Evolutionary conservation across 805 yeast genomes (phyloP).

Genomic region (Schwanniomyces vanrijiae): DNA sequence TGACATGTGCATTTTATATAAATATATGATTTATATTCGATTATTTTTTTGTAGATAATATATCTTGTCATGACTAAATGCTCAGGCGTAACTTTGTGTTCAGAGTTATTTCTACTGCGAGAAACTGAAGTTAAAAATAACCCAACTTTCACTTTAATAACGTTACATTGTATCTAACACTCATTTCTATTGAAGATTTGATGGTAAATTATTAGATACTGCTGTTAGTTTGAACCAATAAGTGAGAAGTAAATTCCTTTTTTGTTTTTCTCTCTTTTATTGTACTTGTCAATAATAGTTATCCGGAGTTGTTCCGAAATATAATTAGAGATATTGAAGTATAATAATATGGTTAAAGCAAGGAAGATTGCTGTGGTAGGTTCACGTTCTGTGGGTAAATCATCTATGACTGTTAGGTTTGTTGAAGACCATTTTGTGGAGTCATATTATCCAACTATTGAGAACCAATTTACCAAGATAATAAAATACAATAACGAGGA

Average conservation of each 20-base stretch:
- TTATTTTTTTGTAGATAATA: not conserved
- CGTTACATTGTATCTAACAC: not conserved
- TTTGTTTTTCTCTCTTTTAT: not conserved
- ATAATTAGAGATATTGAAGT: not conserved
- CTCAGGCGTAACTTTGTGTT: not conserved
- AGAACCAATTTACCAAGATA: slow-evolving; percentile 75
- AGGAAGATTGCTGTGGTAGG: slow-evolving; percentile 87
- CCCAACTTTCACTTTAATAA: not conserved
- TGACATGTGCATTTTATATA: not conserved
- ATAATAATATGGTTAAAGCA: slow-evolving; percentile 42
- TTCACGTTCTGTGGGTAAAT: slow-evolving; percentile 84
- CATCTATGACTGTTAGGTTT: slow-evolving; percentile 79
- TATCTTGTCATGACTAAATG: not conserved
- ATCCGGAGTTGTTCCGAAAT: not conserved
- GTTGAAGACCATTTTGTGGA: slow-evolving; percentile 89
- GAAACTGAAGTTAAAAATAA: not conserved
- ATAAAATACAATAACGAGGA: slow-evolving; percentile 70
- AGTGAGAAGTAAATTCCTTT: not conserved
- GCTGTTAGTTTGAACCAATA: not conserved
- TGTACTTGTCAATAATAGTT: not conserved
- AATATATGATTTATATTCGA: not conserved
- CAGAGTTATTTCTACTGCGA: not conserved
- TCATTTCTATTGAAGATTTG: not conserved
- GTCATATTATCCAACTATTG: slow-evolving; percentile 87
- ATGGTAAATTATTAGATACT: not conserved